phyloP scores from a whole-genome alignment of 2,329 filamentous ascomycete genomes.

The Teratosphaeria zuluensis region DNA sequence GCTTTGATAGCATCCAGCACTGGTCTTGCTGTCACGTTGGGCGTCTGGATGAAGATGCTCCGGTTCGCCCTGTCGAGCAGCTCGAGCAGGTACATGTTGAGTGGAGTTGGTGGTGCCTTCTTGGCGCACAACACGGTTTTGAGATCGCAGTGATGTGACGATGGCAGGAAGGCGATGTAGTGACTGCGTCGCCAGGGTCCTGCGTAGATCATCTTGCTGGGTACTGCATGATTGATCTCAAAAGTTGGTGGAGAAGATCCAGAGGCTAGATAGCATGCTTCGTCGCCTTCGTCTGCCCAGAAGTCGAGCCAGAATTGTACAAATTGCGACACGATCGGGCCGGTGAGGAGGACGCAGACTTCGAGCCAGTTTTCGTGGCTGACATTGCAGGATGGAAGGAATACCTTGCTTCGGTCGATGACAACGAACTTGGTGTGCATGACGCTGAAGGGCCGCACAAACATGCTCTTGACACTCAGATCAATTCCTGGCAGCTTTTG shows the following conservation, averaged over 20 bases:
- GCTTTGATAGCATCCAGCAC: conserved; percentile 52
- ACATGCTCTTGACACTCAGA: conserved; percentile 64
- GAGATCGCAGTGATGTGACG: conserved; percentile 50
- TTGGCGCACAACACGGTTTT: neutral
- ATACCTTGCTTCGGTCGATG: conserved; percentile 56
- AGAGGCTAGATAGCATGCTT: neutral
- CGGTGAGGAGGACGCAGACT: conserved; percentile 58
- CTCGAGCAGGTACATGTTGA: conserved; percentile 56
- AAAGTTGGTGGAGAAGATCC: neutral
- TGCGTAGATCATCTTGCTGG: conserved; percentile 24
- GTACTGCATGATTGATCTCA: conserved; percentile 6
- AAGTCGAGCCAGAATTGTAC: conserved; percentile 57
- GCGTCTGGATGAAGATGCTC: conserved; percentile 62
- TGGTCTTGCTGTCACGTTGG: conserved; percentile 62
- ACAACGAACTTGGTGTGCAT: conserved; percentile 81
- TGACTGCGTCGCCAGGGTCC: neutral
- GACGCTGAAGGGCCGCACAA: conserved; percentile 72
- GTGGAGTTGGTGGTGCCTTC: conserved; percentile 52
- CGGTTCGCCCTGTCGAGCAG: conserved; percentile 49
- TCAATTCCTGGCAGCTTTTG: conserved; percentile 51
- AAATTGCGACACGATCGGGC: conserved; percentile 52
- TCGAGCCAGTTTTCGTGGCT: conserved; percentile 87
- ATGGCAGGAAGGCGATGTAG: conserved; percentile 58
- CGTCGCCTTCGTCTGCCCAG: conserved; percentile 46
- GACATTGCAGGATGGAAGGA: conserved; percentile 72